A percentile compares a stretch with the other conserved stretches of the same genome.
Evolutionary conservation across 78 protist genomes (phyloP).

Genomic region (Emiliania huxleyi): DNA sequence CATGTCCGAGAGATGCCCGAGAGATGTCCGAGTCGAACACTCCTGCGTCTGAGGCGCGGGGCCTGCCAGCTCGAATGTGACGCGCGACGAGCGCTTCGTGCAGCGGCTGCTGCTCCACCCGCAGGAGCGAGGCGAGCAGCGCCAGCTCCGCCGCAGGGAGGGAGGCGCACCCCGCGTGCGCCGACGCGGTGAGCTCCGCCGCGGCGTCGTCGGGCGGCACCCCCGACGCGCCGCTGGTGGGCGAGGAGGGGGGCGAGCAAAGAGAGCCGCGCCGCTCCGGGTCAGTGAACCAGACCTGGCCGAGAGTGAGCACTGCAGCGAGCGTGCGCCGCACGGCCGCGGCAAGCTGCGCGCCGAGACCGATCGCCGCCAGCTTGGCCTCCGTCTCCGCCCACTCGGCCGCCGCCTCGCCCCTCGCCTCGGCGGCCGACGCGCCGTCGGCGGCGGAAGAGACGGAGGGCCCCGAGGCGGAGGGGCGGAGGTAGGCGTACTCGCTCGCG

Average conservation of each 20-base stretch:
- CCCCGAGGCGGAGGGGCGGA: too few species aligned
- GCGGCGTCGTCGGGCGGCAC: background rate
- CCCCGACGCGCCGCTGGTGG: background rate
- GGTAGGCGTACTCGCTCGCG: too few species aligned
- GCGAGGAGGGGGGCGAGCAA: background rate
- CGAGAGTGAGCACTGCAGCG: background rate
- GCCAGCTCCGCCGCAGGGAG: background rate
- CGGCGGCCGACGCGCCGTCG: too few species aligned
- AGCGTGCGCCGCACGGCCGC: background rate
- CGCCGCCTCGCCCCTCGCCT: too few species aligned
- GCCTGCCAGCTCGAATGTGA: background rate
- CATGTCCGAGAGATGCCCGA: too few species aligned
- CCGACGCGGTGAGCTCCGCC: background rate
- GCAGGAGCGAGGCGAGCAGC: background rate
- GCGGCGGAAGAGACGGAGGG: too few species aligned
- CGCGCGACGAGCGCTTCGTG: background rate
- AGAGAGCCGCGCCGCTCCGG: background rate
- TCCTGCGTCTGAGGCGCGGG: background rate
- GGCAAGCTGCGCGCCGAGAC: background rate
- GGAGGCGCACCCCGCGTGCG: background rate
- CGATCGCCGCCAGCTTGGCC: background rate
- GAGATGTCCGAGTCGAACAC: too few species aligned
- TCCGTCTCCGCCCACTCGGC: background rate
- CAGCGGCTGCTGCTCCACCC: background rate
- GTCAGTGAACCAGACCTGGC: background rate